phyloP scores from a whole-genome alignment of 306 rosid genomes.

The Acmispon strigosus region DNA sequence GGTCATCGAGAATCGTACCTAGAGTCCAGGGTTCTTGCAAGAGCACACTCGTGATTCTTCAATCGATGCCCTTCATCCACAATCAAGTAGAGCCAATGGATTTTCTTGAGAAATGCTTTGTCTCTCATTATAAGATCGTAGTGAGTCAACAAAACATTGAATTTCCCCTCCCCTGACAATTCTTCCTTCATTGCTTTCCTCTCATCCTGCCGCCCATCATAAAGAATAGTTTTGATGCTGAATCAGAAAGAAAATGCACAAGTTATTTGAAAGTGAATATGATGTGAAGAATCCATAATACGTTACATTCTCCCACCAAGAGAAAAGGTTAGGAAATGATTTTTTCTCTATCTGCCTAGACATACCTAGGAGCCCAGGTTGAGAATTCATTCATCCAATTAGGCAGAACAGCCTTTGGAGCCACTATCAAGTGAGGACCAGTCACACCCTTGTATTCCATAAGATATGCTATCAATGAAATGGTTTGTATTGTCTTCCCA shows the following conservation, averaged over 20 bases:
- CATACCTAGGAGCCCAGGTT: constrained; percentile 84
- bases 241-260: constrained; percentile 19
- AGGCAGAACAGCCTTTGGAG: constrained; percentile 93
- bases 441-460: constrained; percentile 63
- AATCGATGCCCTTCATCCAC: constrained; percentile 96
- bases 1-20: constrained; percentile 47
- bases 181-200: constrained; percentile 85
- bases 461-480: constrained; percentile 76
- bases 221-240: constrained; percentile 72
- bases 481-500: constrained; percentile 93
- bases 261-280: constrained; percentile 14
- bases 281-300: background rate
- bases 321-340: background rate
- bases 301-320: constrained; percentile 1
- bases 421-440: constrained; percentile 90
- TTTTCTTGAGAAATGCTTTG: constrained; percentile 80
- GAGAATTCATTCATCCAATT: constrained; percentile 85
- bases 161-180: constrained; percentile 71
- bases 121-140: constrained; percentile 95
- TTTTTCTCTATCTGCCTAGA: background rate
- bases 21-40: constrained; percentile 77
- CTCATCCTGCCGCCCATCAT: constrained; percentile 85
- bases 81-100: constrained; percentile 76
- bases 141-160: constrained; percentile 83
- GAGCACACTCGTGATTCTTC: constrained; percentile 89